Evolutionary conservation across 2,329 filamentous ascomycete genomes (phyloP), one percentile per base, ranked within the genome.

Genomic region (Ophiocordyceps australis): DNA sequence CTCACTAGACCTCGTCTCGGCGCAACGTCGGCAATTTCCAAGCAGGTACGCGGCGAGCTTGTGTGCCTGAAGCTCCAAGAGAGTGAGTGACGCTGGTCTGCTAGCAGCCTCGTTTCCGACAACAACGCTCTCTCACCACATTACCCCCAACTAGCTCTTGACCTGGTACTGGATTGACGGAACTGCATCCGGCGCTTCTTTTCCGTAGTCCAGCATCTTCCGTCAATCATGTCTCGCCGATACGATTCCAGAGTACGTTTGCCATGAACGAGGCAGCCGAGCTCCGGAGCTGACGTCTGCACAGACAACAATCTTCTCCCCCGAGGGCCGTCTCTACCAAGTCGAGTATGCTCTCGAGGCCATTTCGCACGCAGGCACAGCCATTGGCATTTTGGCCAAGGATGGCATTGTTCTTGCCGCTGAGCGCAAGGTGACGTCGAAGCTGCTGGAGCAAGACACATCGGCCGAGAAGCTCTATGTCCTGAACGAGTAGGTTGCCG

Each of bases 381-480:
- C 89, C 38, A 74, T 98, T 43, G 89, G 89, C 29, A 94, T 98
- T 47, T 66, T 98, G 38, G 89, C 91, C 38, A 85, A 91, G 56
- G 89, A 98, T 70, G 89, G 89, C 43, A 98, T 98, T 47, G 89
- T 98, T 33, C 72, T 98, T 30, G 89, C 91, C 29, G 89, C 91
- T 23, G 89, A 98, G 69, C 74, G 89, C 52, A 98, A 98, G 63
- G 89, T 98, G 43, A 98, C 89, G 33, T 95, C 89, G 58, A 98
- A 98, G 72, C 66, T 98, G 49, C 59, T 98, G 48, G 89, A 98
- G 66, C 91, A 98, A 62, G 89, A 98, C 59, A 98, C 91, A 36
- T 95, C 89, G 28, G 91, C 89, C 26, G 89, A 98, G 74, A 98
- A 98, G 74, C 81, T 98, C 41, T 98, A 98, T 58, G 94, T 93